Conservation (phyloP, 1,284 basidiomycete genomes). For the Pascua sp. region DNA sequence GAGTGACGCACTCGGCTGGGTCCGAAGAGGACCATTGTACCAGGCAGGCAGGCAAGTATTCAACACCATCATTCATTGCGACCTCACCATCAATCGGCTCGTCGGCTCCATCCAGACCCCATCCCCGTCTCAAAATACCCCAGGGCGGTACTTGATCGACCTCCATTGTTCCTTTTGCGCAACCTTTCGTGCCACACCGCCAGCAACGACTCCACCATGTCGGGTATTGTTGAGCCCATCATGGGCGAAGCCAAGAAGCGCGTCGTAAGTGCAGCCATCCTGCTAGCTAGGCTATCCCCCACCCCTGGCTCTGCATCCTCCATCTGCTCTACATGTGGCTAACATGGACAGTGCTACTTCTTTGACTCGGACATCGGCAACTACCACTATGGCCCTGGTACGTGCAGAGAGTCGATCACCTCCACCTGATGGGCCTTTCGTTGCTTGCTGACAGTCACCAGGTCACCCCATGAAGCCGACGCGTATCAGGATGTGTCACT, state of each 20-base stretch:
- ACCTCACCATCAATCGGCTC: too few relatives aligned
- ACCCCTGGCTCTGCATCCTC: background rate
- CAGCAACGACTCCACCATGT: slow-evolving; percentile 6
- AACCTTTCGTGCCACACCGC: background rate
- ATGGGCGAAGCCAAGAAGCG: slow-evolving; percentile 79
- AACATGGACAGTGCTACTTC: slow-evolving; percentile 76
- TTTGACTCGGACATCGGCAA: slow-evolving; percentile 98
- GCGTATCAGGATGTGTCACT: slow-evolving; percentile 98
- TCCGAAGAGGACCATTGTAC: too few relatives aligned
- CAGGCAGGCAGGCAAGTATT: too few relatives aligned
- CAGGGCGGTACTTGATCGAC: too few relatives aligned
- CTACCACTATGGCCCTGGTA: slow-evolving; percentile 94
- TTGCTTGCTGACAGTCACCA: slow-evolving; percentile 5
- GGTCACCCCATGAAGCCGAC: slow-evolving; percentile 81
- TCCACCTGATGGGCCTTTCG: slow-evolving; percentile 51
- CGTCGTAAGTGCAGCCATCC: slow-evolving; percentile 60
- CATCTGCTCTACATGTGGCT: slow-evolving; percentile 3
- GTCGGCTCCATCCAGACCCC: too few relatives aligned
- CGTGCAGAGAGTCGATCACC: too few relatives aligned
- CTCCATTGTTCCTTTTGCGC: background rate
- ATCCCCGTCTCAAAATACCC: too few relatives aligned
- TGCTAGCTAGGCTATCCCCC: background rate
- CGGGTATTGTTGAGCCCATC: slow-evolving; percentile 59
- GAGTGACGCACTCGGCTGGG: too few relatives aligned
- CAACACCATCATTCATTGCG: too few relatives aligned